Evolutionary conservation across 441 rosid species (phyloP).

Genomic region (Mallotus repandus): DNA sequence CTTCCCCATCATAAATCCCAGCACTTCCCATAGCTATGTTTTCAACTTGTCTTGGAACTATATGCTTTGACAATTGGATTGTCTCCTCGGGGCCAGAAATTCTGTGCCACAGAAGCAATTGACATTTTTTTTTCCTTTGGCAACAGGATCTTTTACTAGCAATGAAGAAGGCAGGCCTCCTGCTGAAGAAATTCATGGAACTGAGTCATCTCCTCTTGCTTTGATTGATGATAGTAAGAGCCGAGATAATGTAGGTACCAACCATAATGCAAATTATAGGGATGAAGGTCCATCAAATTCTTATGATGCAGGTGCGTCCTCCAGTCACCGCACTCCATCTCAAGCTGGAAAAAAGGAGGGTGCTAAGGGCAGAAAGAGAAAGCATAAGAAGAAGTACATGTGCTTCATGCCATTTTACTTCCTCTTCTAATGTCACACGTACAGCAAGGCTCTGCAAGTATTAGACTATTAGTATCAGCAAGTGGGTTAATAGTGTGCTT

Average conservation of each 20-base stretch:
- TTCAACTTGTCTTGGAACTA: not conserved
- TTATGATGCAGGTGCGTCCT: conserved; percentile 20
- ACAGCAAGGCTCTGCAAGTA: not conserved
- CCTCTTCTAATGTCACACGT: conserved; percentile 10
- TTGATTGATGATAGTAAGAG: conserved; percentile 2
- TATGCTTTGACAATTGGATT: not conserved
- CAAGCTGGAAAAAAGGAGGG: conserved; percentile 24
- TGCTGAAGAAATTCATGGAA: conserved; percentile 12
- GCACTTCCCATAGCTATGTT: not conserved
- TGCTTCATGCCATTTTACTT: conserved; percentile 50
- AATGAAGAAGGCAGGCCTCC: conserved; percentile 18
- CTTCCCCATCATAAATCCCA: not conserved
- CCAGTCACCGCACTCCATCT: not conserved
- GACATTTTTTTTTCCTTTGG: not conserved
- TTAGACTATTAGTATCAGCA: not conserved
- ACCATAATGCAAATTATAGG: too few relatives aligned
- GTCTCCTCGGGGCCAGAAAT: not conserved
- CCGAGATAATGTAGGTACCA: conserved; percentile 2
- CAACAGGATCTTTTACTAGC: conserved; percentile 28
- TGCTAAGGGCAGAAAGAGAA: conserved; percentile 26
- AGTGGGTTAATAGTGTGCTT: not conserved
- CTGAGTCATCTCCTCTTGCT: not conserved
- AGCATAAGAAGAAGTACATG: conserved; percentile 36
- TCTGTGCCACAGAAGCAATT: not conserved
- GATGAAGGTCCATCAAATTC: conserved; percentile 8